These are phyloP conservation scores for Mortierella polycephala DNA, from an alignment of 371 early-diverging fungal genomes.

Conservation along the genomic window DNA sequence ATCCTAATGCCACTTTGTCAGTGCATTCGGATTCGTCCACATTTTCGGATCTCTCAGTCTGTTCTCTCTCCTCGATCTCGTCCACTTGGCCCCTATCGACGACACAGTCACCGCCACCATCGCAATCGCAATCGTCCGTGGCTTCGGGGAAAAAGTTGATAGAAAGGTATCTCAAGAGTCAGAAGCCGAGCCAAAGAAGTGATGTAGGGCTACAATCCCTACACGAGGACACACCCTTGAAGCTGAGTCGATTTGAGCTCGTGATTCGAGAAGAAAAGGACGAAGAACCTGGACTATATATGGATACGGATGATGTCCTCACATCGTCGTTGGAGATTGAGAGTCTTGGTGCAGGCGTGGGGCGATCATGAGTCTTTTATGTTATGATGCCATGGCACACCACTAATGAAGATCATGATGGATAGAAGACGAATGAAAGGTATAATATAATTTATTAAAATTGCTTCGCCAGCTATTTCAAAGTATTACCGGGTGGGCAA, in stretches of 20 bases:
- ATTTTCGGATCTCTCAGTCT: slow-evolving; percentile 9
- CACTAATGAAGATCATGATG: too few relatives aligned
- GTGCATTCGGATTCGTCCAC: slow-evolving; percentile 11
- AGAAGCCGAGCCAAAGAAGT: neutral
- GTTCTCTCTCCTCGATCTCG: slow-evolving; percentile 1
- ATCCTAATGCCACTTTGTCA: slow-evolving; percentile 13
- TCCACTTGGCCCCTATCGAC: slow-evolving; percentile 9
- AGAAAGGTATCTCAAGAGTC: neutral
- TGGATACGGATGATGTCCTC: slow-evolving; percentile 23
- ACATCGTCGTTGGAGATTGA: slow-evolving; percentile 29
- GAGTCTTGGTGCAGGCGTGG: slow-evolving; percentile 45
- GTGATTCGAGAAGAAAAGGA: slow-evolving; percentile 21
- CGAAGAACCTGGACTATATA: slow-evolving; percentile 14
- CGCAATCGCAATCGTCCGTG: neutral
- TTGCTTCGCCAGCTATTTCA: too few relatives aligned
- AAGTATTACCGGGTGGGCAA: too few relatives aligned
- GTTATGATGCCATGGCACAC: too few relatives aligned
- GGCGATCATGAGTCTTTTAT: neutral
- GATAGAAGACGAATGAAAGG: too few relatives aligned
- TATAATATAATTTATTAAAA: too few relatives aligned
- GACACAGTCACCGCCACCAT: too few relatives aligned
- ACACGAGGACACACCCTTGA: slow-evolving; percentile 8
- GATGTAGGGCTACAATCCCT: neutral
- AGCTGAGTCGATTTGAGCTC: slow-evolving; percentile 14
- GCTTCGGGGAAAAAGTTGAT: neutral